Conservation (phyloP, 108 stramenopile species). For the Aurantiochytrium sp. region DNA sequence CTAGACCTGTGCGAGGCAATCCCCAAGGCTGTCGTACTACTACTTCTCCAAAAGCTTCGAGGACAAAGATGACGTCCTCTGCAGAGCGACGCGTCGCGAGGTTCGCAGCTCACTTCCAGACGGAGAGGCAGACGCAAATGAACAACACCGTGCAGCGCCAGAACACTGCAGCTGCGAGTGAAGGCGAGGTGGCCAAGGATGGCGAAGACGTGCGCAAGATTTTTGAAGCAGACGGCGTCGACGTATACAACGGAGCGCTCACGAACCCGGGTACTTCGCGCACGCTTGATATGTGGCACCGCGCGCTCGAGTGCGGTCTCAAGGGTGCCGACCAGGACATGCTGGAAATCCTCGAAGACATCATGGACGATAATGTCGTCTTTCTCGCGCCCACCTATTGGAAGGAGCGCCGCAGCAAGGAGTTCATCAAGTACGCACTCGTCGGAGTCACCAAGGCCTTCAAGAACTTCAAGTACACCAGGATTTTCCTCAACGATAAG, state of each 20-base stretch:
- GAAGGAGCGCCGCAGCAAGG: slow-evolving; percentile 2
- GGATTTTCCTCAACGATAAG: neutral
- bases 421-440: neutral
- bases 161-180: neutral
- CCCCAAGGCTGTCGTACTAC: too few species aligned
- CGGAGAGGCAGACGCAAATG: neutral
- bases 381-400: slow-evolving; percentile 11
- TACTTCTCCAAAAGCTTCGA: too few species aligned
- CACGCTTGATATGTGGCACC: neutral
- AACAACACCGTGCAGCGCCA: neutral
- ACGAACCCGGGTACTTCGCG: neutral
- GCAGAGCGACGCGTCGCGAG: neutral
- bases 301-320: neutral
- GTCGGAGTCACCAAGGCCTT: slow-evolving; percentile 9
- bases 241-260: neutral
- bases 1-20: too few species aligned
- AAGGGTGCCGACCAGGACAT: neutral
- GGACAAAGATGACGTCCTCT: neutral
- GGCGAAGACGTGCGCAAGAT: neutral
- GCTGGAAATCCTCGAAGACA: neutral
- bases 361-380: neutral
- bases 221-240: neutral
- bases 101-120: neutral
- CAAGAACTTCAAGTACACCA: slow-evolving; percentile 13
- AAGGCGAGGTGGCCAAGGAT: neutral